Evolutionary conservation across 2,329 filamentous ascomycete species (phyloP), one percentile per base, ranked within the genome.

Genomic region (Leptosphaerulina australis): DNA sequence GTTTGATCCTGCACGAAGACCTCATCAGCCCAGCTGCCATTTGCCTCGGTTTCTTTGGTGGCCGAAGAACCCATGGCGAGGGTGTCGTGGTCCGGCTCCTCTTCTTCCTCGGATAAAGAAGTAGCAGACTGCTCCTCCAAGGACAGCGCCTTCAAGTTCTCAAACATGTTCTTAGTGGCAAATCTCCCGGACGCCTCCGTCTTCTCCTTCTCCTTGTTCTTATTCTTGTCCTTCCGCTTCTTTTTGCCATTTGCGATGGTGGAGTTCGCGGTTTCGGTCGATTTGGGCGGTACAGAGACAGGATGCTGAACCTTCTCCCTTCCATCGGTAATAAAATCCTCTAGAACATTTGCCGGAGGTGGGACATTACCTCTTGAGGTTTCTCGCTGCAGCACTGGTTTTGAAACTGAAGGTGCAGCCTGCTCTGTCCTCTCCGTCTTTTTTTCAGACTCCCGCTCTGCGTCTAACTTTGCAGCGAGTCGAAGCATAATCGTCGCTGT

Each of bases 401-500:
- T 41, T 2, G n/a, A 2, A 5, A n/a, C 4, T 3, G 17, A 25
- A 2, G n/a, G 4, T 9, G 29, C 6, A 12, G 8, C 12, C 6
- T 26, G 8, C 22, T 14, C 31, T 11, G 26, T 9, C n/a, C 37
- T 21, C 8, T 15, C n/a, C 11, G 24, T 5, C 11, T 25, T 25
- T 10, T 22, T 21, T 3, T 24, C 33, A 4, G 44, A 20, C 25
- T 33, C 24, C 20, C 14, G 41, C 15, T 74, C 72, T 8, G 69
- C 67, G 51, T 78, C 75, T 3, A 84, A 70, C 57, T 81, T 80
- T 1, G 78, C 74, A 7, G 81, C 78, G 3, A 86, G 72, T 44
- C 79, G 78, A 41, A 86, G 75, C 56, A 84, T 81, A 20, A 85
- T 75, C 46, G 80, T 79, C 2, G 83, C 84, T 0, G 84, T 84